Evolutionary conservation across 805 yeast genomes (phyloP).

Genomic region (Ogataea haglerorum): DNA sequence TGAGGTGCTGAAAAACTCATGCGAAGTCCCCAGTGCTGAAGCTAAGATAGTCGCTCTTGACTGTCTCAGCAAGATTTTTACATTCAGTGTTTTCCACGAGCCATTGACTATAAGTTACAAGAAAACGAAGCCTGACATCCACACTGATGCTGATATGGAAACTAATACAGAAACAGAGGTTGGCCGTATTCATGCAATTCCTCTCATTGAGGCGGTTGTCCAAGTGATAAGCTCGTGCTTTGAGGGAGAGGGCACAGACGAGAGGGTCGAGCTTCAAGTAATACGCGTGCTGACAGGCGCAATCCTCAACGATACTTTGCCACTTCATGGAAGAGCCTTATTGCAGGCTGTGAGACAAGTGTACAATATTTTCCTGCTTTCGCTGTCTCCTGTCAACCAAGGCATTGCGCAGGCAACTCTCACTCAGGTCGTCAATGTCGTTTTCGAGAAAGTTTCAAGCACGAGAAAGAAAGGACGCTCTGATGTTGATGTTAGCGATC

Average conservation of each 20-base stretch:
- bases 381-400: slow-evolving; percentile 79
- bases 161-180: slow-evolving; percentile 40
- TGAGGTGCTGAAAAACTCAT: slow-evolving; percentile 72
- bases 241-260: slow-evolving; percentile 90
- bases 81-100: slow-evolving; percentile 74
- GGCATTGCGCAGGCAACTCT: slow-evolving; percentile 93
- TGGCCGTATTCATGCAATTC: slow-evolving; percentile 36
- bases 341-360: slow-evolving; percentile 90
- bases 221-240: slow-evolving; percentile 81
- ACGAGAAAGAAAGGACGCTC: slow-evolving; percentile 7
- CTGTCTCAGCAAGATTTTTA: slow-evolving; percentile 80
- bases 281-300: slow-evolving; percentile 89
- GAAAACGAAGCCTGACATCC: slow-evolving; percentile 23
- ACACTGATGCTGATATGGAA: slow-evolving; percentile 38
- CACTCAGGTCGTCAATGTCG: slow-evolving; percentile 82
- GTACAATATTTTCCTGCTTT: slow-evolving; percentile 85
- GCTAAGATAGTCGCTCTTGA: slow-evolving; percentile 76
- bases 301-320: slow-evolving; percentile 71
- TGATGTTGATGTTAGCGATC: slow-evolving; percentile 1
- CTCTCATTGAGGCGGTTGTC: slow-evolving; percentile 76
- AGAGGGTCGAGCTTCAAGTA: slow-evolving; percentile 85
- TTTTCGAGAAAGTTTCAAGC: slow-evolving; percentile 63
- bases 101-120: slow-evolving; percentile 46
- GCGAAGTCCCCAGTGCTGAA: slow-evolving; percentile 63
- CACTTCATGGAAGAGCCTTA: slow-evolving; percentile 86